phyloP scores from a whole-genome alignment of 2,329 filamentous ascomycete genomes.

The Lasiodiplodia sp. region DNA sequence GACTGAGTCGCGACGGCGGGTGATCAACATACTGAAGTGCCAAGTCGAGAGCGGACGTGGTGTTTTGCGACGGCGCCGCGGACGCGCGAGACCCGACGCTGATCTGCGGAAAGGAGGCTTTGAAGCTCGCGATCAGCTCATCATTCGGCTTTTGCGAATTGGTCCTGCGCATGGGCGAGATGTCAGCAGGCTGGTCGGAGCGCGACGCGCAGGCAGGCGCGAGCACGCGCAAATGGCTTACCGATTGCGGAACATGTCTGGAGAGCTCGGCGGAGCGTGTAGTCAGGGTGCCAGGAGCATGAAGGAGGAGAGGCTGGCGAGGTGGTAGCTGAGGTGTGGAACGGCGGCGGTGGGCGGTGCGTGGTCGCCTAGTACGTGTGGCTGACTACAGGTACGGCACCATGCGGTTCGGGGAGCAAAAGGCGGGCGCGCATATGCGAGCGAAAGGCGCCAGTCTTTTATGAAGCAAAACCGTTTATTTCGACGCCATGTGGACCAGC shows the following conservation, averaged over 20 bases:
- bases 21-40: conserved; percentile 51
- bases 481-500: conserved; percentile 28
- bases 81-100: conserved; percentile 50
- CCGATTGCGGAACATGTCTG: conserved; percentile 58
- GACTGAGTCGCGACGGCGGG: conserved; percentile 31
- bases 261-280: conserved; percentile 40
- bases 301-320: conserved; percentile 33
- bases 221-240: conserved; percentile 39
- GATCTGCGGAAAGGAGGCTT: conserved; percentile 81
- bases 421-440: conserved; percentile 28
- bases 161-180: conserved; percentile 58
- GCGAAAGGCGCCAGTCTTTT: conserved; percentile 28
- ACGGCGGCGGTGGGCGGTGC: conserved; percentile 24
- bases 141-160: conserved; percentile 86
- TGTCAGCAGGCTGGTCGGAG: conserved; percentile 26
- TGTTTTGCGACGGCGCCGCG: conserved; percentile 51
- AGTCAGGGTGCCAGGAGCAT: conserved; percentile 40
- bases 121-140: conserved; percentile 84
- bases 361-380: conserved; percentile 24
- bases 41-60: conserved; percentile 50
- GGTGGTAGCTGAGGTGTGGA: conserved; percentile 15
- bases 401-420: conserved; percentile 23
- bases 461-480: conserved; percentile 29
- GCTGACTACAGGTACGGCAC: conserved; percentile 28
- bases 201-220: conserved; percentile 10